A percentile compares a stretch with the other conserved stretches of the same genome.
phyloP scores from a whole-genome alignment of 169 alveolate species.

The Eimeria acervulina region DNA sequence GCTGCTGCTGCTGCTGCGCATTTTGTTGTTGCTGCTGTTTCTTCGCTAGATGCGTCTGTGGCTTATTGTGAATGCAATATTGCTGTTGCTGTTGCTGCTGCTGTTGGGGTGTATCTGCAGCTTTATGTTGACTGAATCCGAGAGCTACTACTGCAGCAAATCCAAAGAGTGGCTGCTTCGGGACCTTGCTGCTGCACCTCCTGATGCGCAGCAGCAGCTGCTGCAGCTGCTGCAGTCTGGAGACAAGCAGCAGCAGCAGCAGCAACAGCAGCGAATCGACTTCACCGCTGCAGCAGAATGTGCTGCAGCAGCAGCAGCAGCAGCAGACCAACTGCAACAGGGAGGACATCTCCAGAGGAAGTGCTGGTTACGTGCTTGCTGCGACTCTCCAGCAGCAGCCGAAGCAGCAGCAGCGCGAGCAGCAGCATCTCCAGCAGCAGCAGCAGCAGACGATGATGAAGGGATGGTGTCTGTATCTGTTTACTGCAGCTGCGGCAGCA shows the following conservation, averaged over 20 bases:
- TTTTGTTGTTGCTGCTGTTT: neutral
- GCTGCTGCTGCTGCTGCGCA: neutral
- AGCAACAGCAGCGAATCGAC: neutral
- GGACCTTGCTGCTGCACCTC: slow-evolving; percentile 57
- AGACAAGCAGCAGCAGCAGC: slow-evolving; percentile 42
- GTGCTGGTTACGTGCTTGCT: slow-evolving; percentile 68
- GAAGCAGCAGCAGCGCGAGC: neutral
- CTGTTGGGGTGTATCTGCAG: slow-evolving; percentile 45
- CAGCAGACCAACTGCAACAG: slow-evolving; percentile 27
- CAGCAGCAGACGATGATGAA: slow-evolving; percentile 20
- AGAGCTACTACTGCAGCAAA: slow-evolving; percentile 62
- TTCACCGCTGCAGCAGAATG: slow-evolving; percentile 34
- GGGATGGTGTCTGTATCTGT: neutral
- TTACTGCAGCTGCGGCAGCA: slow-evolving; percentile 53
- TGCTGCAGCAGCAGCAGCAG: slow-evolving; percentile 3
- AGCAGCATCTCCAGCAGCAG: neutral
- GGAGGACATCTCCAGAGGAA: neutral
- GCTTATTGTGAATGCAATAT: slow-evolving; percentile 15
- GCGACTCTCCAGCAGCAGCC: slow-evolving; percentile 21
- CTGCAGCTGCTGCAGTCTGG: neutral
- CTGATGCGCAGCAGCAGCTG: slow-evolving; percentile 41
- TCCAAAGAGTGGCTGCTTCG: slow-evolving; percentile 38
- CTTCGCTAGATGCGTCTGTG: neutral
- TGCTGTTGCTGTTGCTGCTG: slow-evolving; percentile 47
- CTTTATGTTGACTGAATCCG: slow-evolving; percentile 39